Evolutionary conservation across 768 basidiomycete species (phyloP), one percentile per base, ranked within the genome.

Genomic region (Leccinum broughii): DNA sequence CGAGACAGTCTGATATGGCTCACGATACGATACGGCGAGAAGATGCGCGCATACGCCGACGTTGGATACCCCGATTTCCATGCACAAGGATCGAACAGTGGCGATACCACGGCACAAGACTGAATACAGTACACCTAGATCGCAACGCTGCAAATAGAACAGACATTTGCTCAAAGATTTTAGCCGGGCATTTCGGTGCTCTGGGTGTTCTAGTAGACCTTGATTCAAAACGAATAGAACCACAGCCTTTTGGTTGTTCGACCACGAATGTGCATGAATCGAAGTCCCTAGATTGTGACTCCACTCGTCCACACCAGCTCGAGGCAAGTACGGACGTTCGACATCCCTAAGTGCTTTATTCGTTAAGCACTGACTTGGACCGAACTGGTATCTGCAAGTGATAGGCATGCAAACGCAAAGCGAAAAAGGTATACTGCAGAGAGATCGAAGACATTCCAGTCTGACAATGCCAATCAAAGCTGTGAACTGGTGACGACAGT

Each of bases 1-100:
- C 28, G 60, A 46, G 37, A 56, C 58, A 88, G 87, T 10, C 53
- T 86, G 3, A 62, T 89, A 3, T 80, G 77, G 75, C 61, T 77
- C n/a, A 82, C 81, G 5, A 83, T 89, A 51, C 75, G 72, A 22
- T 84, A 87, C 41, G 87, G 86, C 4, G 78, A 79, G 30, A 73
- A 77, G 56, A 80, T 89, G 76, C 77, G 87, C 44, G 80, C 78
- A 1, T 84, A 80, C 75, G 72, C 79, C 8, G 83, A 89, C 63
- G 72, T 87, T 10, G 85, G 82, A 3, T 87, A 79, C 65, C 82
- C 85, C 3, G 48, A 63, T 54, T 69, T 69, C 26, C 51, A 46
- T 2, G 32, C 34, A 9, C 55, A 26, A 9, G 6, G 4, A 6
- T 5, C 17, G 24, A 17, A 15, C 14, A 20, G 17, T 8, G 51